Base-by-base conservation (phyloP, 2,329 filamentous ascomycete genomes). In the Thelonectria rubi region DNA sequence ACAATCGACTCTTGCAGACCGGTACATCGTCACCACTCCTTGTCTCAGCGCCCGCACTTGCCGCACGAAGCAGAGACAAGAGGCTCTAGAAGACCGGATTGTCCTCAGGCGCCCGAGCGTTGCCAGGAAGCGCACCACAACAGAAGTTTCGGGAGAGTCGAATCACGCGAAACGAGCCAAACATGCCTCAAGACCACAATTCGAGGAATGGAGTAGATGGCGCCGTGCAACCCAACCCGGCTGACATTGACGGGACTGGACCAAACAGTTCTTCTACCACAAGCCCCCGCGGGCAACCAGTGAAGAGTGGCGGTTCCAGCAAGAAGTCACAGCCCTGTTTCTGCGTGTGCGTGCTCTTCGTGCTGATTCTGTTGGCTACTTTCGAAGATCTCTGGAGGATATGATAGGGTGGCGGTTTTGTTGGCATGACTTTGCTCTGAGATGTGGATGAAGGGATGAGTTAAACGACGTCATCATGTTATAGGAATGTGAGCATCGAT, bases 401-500 rank as follows among this genome's bases (percentile, higher is more conserved):
- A 14, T 57, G 46, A 57, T 43, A 17, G 37, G 8, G 14, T 8
- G 47, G 20, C 2, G 20, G 20, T 21, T 24, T 17, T 46, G 14
- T 42, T 42, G 15, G 34, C 34, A 37, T 42, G 11, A 18, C 20
- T 15, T 7, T 18, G 5, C 39, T 8, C 7, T 30, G 24, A 43
- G 37, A 15, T 48, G 4, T 20, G 5, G 20, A 45, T 15, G 15
- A 42, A 17, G 14, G 18, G 18, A n/a, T 42, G 12, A 17, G 9
- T 24, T 7, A 5, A 18, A 26, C 3, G 15, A 14, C 17, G 39
- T 26, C 20, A 45, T 48, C 48, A 39, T 57, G 46, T 61, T 53
- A 62, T 40, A 8, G 18, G 37, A 15, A 65, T 43, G 42, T 62
- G n/a, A 67, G 47, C 60, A 67, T 67, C 34, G 39, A 32, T 64